These are phyloP conservation scores for Pythium aquatile DNA, from an alignment of 352 stramenopile genomes.

Conservation along the genomic window DNA sequence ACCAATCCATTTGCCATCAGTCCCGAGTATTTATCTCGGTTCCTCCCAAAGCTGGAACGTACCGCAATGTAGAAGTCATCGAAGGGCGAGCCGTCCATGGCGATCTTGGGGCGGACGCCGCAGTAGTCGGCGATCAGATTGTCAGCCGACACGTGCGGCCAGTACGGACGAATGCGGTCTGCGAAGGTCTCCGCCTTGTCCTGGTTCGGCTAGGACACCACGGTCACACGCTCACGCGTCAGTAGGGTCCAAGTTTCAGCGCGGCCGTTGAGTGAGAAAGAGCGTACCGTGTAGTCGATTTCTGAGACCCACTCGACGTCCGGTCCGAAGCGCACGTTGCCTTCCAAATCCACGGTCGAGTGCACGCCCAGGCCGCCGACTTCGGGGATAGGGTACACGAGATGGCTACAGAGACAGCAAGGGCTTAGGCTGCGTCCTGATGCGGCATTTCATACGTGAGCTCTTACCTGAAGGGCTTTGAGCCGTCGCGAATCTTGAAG, in stretches of 20 bases:
- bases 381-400: slow-evolving; percentile 97
- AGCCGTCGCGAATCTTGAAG: slow-evolving; percentile 78
- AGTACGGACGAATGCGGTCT: slow-evolving; percentile 90
- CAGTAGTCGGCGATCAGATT: slow-evolving; percentile 92
- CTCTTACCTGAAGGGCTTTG: slow-evolving; percentile 57
- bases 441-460: not conserved
- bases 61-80: slow-evolving; percentile 92
- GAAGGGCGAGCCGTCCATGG: slow-evolving; percentile 47
- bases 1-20: not conserved
- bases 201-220: slow-evolving; percentile 37
- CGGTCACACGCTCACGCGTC: not conserved
- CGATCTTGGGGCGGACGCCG: slow-evolving; percentile 95
- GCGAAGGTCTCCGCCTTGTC: slow-evolving; percentile 62
- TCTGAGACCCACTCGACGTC: slow-evolving; percentile 94
- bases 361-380: slow-evolving; percentile 94
- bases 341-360: slow-evolving; percentile 93
- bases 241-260: not conserved
- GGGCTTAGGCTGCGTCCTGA: not conserved
- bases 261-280: not conserved
- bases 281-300: slow-evolving; percentile 81
- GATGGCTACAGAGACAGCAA: slow-evolving; percentile 37
- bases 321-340: slow-evolving; percentile 93
- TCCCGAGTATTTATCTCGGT: not conserved
- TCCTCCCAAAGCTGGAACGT: not conserved
- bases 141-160: slow-evolving; percentile 75